Base-by-base conservation (phyloP, 164 flowering plant genomes). In the Cinnamomum micranthum region DNA sequence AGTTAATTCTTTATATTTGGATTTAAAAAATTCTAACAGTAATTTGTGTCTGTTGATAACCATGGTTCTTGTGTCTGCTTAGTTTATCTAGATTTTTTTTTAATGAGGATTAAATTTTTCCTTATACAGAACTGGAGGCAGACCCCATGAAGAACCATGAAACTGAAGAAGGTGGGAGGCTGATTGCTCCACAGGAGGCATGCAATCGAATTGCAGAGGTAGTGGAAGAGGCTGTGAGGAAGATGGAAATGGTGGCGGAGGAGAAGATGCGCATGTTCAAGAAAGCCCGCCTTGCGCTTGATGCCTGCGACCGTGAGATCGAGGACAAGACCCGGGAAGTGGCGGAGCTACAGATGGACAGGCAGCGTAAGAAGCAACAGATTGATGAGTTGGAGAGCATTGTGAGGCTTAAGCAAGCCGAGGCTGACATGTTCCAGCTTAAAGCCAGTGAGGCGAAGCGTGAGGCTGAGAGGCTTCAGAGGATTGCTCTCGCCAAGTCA, bases 191-290 rank as follows among this genome's bases (percentile, higher is more conserved):
- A 15, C 97, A 89, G 77, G 98, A 96, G 68, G 97, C 99, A 24
- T 94, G 97, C 84, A 90, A 87, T 78, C 84, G 87, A 41, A 96
- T 94, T 73, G 91, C 95, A 27, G 99, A 96, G 17, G 98, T 96
- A 50, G 99, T 96, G 69, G 92, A 91, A 73, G 99, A 94, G 84
- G 94, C 98, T 17, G 87, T 96, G 72, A 85, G 88, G 74, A 96
- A 96, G 77, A 94, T 96, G 97, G 99, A 94, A 82, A 86, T 88
- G 88, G 98, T 96, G 47, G 97, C 93, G 3, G 95, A 96, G 35
- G 99, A 94, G 84, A 96, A 96, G 85, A 77, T 85, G 89, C 85
- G 91, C 64, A 82, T 89, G 95, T 87, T 84, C 69, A 92, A 94
- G 80, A 93, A 92, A 79, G 98, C 97, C 47, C 91, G 93, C 12